phyloP scores from a whole-genome alignment of 1,139 yeast species.

The Candida sp. region DNA sequence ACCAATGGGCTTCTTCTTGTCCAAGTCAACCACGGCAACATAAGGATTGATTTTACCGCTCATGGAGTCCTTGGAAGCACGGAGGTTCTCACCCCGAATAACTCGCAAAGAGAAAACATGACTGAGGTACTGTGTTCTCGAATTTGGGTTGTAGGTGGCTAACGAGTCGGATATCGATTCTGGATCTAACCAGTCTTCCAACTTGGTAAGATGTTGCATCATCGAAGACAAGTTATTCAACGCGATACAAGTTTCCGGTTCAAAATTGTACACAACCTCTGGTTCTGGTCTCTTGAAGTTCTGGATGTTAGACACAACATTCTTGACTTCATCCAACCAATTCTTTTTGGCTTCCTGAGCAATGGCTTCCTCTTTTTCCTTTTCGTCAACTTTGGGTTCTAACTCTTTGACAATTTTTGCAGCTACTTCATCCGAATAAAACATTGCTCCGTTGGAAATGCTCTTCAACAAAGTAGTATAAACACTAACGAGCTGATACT shows the following conservation, averaged over 20 bases:
- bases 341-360: slow-evolving; percentile 18
- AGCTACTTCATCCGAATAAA: slow-evolving; percentile 55
- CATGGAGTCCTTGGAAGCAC: slow-evolving; percentile 35
- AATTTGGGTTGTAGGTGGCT: slow-evolving; percentile 31
- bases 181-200: slow-evolving; percentile 68
- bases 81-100: slow-evolving; percentile 71
- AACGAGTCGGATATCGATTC: slow-evolving; percentile 59
- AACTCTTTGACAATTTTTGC: slow-evolving; percentile 54
- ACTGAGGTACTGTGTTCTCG: slow-evolving; percentile 37
- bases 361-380: slow-evolving; percentile 26
- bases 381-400: slow-evolving; percentile 24
- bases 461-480: slow-evolving; percentile 63
- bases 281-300: slow-evolving; percentile 32
- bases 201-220: slow-evolving; percentile 55
- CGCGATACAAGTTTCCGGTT: slow-evolving; percentile 71
- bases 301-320: slow-evolving; percentile 51
- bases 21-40: slow-evolving; percentile 69
- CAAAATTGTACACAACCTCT: slow-evolving; percentile 65
- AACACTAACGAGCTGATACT: slow-evolving; percentile 61
- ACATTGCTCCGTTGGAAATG: slow-evolving; percentile 62
- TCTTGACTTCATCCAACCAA: slow-evolving; percentile 51
- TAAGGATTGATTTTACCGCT: slow-evolving; percentile 61
- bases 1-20: slow-evolving; percentile 61
- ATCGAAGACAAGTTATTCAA: slow-evolving; percentile 73
- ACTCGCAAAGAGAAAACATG: slow-evolving; percentile 72